Evolutionary conservation across 352 stramenopile genomes (phyloP), one percentile per base, ranked within the genome.

Genomic region (Phytophthora quininea): DNA sequence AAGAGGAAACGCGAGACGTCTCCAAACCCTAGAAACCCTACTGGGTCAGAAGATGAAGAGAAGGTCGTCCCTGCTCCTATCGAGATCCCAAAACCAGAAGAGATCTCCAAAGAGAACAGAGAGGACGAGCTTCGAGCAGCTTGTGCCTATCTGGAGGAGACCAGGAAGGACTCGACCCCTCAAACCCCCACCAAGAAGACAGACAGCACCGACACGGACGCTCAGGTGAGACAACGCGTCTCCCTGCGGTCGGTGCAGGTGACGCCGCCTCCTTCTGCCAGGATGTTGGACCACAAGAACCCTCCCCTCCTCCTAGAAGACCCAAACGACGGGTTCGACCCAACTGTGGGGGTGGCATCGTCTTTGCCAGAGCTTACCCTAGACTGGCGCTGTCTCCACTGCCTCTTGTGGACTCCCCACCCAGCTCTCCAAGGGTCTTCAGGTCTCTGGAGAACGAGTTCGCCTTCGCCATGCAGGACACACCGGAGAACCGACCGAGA

Each of bases 361-460:
- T 74, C 19, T 78, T 77, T 49, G 63, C 65, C 31, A 52, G 69
- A 30, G 63, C 70, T 9, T 82, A 71, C 49, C 74, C 74, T 15
- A 61, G 74, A 7, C 54, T 82, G 40, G 70, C 74, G 45, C 51
- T 82, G 52, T 71, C 71, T 19, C 73, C 69, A 4, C 71, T 24
- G 19, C 19, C 19, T 24, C 19, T 84, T 10, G 38, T 77, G 10
- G 75, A 74, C 50, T 80, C 71, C 4, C 77, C 74, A 14, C 71
- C 71, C 3, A 73, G 12, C 24, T 74, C 71, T 3, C 71, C 71
- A 8, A 56, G 74, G 8, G 80, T 91, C 27, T 91, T 90, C 54
- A 77, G 83, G 12, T 91, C 83, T 27, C 70, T 91, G 14, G 83
- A 81, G 31, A 77, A 80, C 30, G 83, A 91, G 57, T 91, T 91